Base-by-base conservation (phyloP, 371 early-diverging fungal genomes). In the Mortierella sp. region DNA sequence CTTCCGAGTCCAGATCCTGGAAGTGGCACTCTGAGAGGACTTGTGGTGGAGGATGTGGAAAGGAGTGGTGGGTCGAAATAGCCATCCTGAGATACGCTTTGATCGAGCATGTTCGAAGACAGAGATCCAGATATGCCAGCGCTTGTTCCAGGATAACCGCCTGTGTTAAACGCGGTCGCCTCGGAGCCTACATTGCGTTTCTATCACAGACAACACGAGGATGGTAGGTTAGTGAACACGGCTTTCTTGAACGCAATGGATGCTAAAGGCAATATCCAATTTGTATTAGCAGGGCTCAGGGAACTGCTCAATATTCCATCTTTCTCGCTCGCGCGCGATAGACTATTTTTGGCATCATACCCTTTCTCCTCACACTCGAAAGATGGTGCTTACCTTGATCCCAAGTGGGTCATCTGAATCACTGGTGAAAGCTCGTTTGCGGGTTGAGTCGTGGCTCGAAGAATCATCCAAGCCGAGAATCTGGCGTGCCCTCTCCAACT, bases 141-240 rank as follows among this genome's bases (percentile, higher is more conserved):
- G 16, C 34, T 48, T 13, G 46, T 42, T 38, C 61, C 65, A 3
- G 58, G 54, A 57, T 48, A 66, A 14, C 60, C 59, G 54, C 48
- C 54, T 42, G 41, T 4, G 23, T 62, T 58, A 28, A 52, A 62
- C 13, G 58, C 54, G 23, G 61, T 21, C 23, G 48, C 28, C 19
- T 71, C 72, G 2, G 67, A 71, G 67, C 64, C 79, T 42, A 64
- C 5, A 53, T 74, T 64, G 48, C 76, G 76, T 68, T 69, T 74
- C 76, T 74, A 64, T 31, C n/a, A 30, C 26, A 27, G 30, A 23
- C 30, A 54, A 24, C 10, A 24, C 54, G 23, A 46, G n/a, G 47
- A 34, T n/a, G 43, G 3, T 18, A 14, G 16, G 48, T 43, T 18
- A 54, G 55, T 1, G n/a, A n/a, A n/a, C n/a, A n/a, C n/a, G n/a